Evolutionary conservation across 1,284 basidiomycete species (phyloP).

Genomic region (Melampsora americana): DNA sequence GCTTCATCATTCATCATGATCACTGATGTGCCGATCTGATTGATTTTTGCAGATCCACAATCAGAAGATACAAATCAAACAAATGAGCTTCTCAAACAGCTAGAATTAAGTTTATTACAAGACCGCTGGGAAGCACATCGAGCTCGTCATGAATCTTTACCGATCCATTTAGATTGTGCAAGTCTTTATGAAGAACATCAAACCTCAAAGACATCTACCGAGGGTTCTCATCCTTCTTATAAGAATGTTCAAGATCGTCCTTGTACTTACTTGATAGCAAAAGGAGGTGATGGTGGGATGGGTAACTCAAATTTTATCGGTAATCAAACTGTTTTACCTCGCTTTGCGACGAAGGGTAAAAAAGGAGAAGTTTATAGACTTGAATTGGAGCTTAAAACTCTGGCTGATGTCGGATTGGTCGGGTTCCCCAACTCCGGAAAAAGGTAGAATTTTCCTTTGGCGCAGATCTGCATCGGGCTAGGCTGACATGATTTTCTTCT

Average conservation of each 20-base stretch:
- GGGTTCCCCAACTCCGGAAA: conserved; percentile 87
- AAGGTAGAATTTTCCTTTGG: conserved; percentile 49
- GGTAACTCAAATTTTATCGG: conserved; percentile 68
- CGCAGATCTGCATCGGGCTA: conserved; percentile 54
- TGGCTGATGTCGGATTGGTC: conserved; percentile 90
- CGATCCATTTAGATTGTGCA: conserved; percentile 42
- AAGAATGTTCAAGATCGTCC: conserved; percentile 52
- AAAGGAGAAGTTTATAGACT: conserved; percentile 78
- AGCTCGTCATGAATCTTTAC: conserved; percentile 43
- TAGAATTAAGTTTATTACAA: conserved; percentile 41
- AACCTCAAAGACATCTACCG: conserved; percentile 57
- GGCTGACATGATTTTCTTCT: conserved; percentile 56
- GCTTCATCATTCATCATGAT: not conserved
- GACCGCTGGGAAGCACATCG: conserved; percentile 45
- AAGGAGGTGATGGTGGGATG: conserved; percentile 77
- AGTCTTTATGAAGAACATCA: conserved; percentile 59
- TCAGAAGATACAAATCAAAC: conserved; percentile 41
- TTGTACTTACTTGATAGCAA: conserved; percentile 63
- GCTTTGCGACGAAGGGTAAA: conserved; percentile 61
- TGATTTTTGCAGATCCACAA: conserved; percentile 27
- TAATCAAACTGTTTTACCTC: conserved; percentile 52
- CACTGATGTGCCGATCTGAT: not conserved
- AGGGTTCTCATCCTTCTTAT: not conserved
- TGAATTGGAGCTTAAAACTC: conserved; percentile 85
- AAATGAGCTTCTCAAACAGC: conserved; percentile 27